Base-by-base conservation (phyloP, 1,284 basidiomycete genomes). In the Naganishia liquefaciens region DNA sequence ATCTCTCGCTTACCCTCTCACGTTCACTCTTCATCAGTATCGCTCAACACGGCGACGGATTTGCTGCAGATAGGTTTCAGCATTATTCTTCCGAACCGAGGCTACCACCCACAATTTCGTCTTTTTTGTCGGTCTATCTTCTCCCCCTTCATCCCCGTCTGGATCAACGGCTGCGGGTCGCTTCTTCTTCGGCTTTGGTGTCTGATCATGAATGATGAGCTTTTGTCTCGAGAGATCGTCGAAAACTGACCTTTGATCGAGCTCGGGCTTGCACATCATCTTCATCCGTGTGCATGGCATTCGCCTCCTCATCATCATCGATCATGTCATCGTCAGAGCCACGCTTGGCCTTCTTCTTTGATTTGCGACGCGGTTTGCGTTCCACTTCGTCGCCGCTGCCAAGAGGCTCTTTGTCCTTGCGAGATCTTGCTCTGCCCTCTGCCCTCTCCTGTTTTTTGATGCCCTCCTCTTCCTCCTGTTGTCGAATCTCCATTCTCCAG, bases 401-500 rank as follows among this genome's bases (percentile, higher is more conserved):
- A 17, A 52, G 62, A 9, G 63, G 68, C 60, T 66, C 63, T 65
- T 65, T 69, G 44, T 44, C 58, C 54, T 46, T 66, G 49, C 47
- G 61, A n/a, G 51, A 51, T 47, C 53, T 54, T 42, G 54, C 57
- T 67, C 58, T 44, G 30, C 42, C 51, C 46, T 55, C 40, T 23
- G 42, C 54, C 44, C 55, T 42, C 37, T 53, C 46, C 37, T 44
- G 62, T 63, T 60, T 51, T 43, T 68, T 69, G 66, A 30, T 67
- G 66, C 49, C 66, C 67, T 43, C 63, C 64, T 83, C 73, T 69
- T 80, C 76, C 54, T 79, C 77, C 69, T 68, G 68, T 63, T 68
- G 75, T 57, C 66, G 69, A 51, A 75, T 65, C 69, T 76, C 86
- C 55, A 78, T 74, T 69, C 77, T 72, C 76, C 77, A 79, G 83